A percentile compares a stretch with the other conserved stretches of the same genome.
These are phyloP conservation scores for Brassica balearica DNA, from an alignment of 441 rosid species.

Conservation along the genomic window DNA sequence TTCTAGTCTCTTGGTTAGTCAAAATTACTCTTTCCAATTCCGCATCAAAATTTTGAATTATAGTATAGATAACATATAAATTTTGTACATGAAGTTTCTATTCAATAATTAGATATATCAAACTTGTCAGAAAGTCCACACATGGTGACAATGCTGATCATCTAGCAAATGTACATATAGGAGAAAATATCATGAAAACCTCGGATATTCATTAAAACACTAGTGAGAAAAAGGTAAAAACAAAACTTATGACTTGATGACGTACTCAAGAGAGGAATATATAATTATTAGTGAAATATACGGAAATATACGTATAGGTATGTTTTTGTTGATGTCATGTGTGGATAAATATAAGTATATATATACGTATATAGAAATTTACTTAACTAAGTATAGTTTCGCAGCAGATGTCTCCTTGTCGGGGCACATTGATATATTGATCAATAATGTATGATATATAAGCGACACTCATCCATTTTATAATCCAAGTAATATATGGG, in stretches of 20 bases:
- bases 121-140: neutral
- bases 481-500: conserved; percentile 24
- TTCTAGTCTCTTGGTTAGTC: neutral
- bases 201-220: conserved; percentile 5
- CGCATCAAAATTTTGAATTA: neutral
- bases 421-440: conserved; percentile 45
- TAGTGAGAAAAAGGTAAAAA: neutral
- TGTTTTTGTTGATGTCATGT: conserved; percentile 26
- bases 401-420: conserved; percentile 48
- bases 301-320: conserved; percentile 17
- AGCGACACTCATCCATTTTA: conserved; percentile 45
- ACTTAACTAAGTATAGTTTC: conserved; percentile 36
- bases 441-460: conserved; percentile 39
- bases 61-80: neutral
- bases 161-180: neutral
- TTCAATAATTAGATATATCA: neutral
- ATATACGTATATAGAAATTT: conserved; percentile 27
- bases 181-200: conserved; percentile 16
- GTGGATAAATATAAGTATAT: conserved; percentile 12
- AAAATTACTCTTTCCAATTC: neutral
- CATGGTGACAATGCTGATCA: conserved; percentile 14
- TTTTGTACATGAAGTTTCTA: neutral
- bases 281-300: neutral
- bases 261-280: conserved; percentile 26
- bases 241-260: conserved; percentile 5